These are phyloP conservation scores for Aegilops tauschii DNA, from an alignment of 176 grass and related monocot genomes.

Conservation along the genomic window DNA sequence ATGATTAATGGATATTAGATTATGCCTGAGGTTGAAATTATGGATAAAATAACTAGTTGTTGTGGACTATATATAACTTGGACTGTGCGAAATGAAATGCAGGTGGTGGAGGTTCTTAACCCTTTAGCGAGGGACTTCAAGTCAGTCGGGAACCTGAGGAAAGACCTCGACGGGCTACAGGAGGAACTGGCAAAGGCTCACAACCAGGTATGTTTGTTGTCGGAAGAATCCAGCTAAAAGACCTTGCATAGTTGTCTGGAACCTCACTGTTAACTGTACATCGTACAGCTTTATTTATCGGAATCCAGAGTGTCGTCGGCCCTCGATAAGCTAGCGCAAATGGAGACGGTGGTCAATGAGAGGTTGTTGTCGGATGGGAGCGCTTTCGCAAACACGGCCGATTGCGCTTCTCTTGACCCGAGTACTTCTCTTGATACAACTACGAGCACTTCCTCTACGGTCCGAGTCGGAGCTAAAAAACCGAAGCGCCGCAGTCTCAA, in stretches of 20 bases:
- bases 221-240: neutral
- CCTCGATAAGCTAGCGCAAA: slow-evolving; percentile 71
- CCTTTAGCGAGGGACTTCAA: slow-evolving; percentile 89
- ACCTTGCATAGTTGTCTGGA: neutral
- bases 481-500: slow-evolving; percentile 40
- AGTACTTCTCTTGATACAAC: slow-evolving; percentile 57
- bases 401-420: slow-evolving; percentile 41
- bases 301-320: slow-evolving; percentile 70
- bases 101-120: slow-evolving; percentile 95
- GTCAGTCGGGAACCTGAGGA: slow-evolving; percentile 87
- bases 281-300: slow-evolving; percentile 66
- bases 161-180: slow-evolving; percentile 78
- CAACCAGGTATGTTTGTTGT: slow-evolving; percentile 51
- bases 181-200: slow-evolving; percentile 67
- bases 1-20: neutral
- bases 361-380: slow-evolving; percentile 47
- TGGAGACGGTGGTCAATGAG: slow-evolving; percentile 82
- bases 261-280: neutral
- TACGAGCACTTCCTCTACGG: slow-evolving; percentile 52
- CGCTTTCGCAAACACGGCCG: slow-evolving; percentile 37
- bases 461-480: slow-evolving; percentile 37
- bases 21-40: neutral
- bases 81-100: slow-evolving; percentile 13
- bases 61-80: neutral
- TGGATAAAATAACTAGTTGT: neutral